Percentiles rank a stretch among this genome's conserved stretches.
phyloP scores from a whole-genome alignment of 176 grass and related monocot genomes.

The Alopecurus myosuroides region DNA sequence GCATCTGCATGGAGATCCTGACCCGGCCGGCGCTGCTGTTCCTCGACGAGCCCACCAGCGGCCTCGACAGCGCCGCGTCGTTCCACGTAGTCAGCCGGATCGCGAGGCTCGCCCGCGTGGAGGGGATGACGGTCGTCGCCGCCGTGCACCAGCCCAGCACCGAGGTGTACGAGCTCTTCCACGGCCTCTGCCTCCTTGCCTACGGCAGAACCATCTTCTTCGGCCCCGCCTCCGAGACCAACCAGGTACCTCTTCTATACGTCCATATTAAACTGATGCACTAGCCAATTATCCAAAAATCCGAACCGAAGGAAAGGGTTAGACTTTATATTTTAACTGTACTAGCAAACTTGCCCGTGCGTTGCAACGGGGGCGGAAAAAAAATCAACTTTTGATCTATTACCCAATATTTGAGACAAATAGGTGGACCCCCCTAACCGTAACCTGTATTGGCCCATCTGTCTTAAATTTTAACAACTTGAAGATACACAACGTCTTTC shows the following conservation, averaged over 20 bases:
- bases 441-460: too few species aligned
- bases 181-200: constrained; percentile 69
- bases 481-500: too few species aligned
- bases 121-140: constrained; percentile 73
- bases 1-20: constrained; percentile 86
- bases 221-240: constrained; percentile 49
- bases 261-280: too few species aligned
- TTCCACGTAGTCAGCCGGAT: constrained; percentile 79
- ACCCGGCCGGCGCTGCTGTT: constrained; percentile 74
- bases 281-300: too few species aligned
- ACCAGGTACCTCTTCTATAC: constrained; percentile 46
- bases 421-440: too few species aligned
- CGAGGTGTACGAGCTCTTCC: constrained; percentile 80
- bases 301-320: too few species aligned
- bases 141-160: constrained; percentile 90
- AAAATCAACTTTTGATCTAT: too few species aligned
- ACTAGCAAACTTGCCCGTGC: too few species aligned
- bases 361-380: too few species aligned
- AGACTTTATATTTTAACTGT: too few species aligned
- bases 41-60: constrained; percentile 94
- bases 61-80: constrained; percentile 80
- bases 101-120: constrained; percentile 44
- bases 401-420: too few species aligned
- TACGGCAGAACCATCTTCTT: constrained; percentile 85
- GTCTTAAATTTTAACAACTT: too few species aligned